Percentiles rank a stretch among this genome's conserved stretches.
Evolutionary conservation across 805 yeast species (phyloP).

Genomic region (Candida manassasensis): DNA sequence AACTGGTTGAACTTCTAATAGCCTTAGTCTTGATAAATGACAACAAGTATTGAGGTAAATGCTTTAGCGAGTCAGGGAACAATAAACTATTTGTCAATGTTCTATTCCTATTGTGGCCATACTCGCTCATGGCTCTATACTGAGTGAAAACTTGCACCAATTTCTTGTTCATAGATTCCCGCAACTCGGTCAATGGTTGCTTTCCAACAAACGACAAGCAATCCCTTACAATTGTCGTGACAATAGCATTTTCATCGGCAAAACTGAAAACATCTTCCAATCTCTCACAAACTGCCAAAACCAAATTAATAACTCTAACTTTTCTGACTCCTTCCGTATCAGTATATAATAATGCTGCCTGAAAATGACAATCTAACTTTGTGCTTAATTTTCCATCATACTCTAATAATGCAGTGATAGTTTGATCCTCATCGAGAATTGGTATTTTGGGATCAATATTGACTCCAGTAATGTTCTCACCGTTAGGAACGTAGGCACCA

Average conservation of each 20-base stretch:
- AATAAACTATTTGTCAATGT: constrained; percentile 55
- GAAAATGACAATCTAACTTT: constrained; percentile 80
- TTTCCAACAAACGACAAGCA: constrained; percentile 37
- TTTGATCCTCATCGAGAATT: constrained; percentile 54
- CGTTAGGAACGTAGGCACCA: constrained; percentile 40
- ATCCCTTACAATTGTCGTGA: constrained; percentile 36
- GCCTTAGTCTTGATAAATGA: constrained; percentile 67
- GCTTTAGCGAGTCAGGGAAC: constrained; percentile 74
- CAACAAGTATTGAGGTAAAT: constrained; percentile 62
- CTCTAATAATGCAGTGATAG: constrained; percentile 64
- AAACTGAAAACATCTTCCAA: constrained; percentile 70
- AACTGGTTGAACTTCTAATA: constrained; percentile 45
- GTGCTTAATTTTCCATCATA: constrained; percentile 74
- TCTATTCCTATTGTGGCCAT: constrained; percentile 32
- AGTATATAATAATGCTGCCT: constrained; percentile 84
- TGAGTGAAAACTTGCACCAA: constrained; percentile 44
- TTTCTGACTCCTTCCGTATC: constrained; percentile 70
- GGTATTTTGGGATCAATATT: constrained; percentile 70
- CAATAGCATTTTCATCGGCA: constrained; percentile 59
- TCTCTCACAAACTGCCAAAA: constrained; percentile 76
- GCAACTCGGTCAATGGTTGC: constrained; percentile 32
- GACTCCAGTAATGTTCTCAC: constrained; percentile 27
- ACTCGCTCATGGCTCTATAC: constrained; percentile 47
- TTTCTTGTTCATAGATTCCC: constrained; percentile 36
- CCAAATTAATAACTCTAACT: constrained; percentile 80